These are phyloP conservation scores for Golovinomyces cichoracearum DNA, from an alignment of 2,329 filamentous ascomycete genomes.

Conservation along the genomic window DNA sequence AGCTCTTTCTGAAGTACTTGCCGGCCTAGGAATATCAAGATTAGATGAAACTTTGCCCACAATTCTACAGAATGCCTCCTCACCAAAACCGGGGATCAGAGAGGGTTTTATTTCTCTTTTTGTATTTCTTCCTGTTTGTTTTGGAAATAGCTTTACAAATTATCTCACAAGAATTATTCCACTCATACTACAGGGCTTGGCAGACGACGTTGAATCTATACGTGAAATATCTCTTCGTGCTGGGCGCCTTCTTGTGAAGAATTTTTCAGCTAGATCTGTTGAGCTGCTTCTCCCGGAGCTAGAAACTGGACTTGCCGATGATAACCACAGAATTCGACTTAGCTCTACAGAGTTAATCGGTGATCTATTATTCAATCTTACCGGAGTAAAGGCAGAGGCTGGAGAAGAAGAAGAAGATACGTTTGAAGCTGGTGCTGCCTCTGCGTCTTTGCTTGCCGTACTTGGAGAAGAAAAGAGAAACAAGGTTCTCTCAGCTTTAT, in stretches of 20 bases:
- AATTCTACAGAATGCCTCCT: slow-evolving; percentile 86
- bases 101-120: slow-evolving; percentile 99
- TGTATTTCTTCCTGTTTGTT: slow-evolving; percentile 96
- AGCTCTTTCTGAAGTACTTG: slow-evolving; percentile 84
- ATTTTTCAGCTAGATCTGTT: slow-evolving; percentile 84
- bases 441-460: slow-evolving; percentile 67
- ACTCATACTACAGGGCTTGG: slow-evolving; percentile 75
- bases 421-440: slow-evolving; percentile 50
- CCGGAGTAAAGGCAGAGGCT: slow-evolving; percentile 66
- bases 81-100: slow-evolving; percentile 65
- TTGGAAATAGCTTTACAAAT: slow-evolving; percentile 92
- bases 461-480: slow-evolving; percentile 91
- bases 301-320: slow-evolving; percentile 86
- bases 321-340: slow-evolving; percentile 90
- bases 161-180: slow-evolving; percentile 92
- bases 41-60: slow-evolving; percentile 90
- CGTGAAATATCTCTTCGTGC: slow-evolving; percentile 88
- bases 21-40: slow-evolving; percentile 71
- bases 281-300: slow-evolving; percentile 84
- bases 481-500: slow-evolving; percentile 87
- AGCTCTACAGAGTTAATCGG: slow-evolving; percentile 95
- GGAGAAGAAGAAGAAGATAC: slow-evolving; percentile 56
- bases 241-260: slow-evolving; percentile 85
- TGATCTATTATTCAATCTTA: slow-evolving; percentile 90
- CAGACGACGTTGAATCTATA: slow-evolving; percentile 88